Base-by-base conservation (phyloP, 495 filamentous ascomycete genomes). In the Melanomma pulvis-pyrius region DNA sequence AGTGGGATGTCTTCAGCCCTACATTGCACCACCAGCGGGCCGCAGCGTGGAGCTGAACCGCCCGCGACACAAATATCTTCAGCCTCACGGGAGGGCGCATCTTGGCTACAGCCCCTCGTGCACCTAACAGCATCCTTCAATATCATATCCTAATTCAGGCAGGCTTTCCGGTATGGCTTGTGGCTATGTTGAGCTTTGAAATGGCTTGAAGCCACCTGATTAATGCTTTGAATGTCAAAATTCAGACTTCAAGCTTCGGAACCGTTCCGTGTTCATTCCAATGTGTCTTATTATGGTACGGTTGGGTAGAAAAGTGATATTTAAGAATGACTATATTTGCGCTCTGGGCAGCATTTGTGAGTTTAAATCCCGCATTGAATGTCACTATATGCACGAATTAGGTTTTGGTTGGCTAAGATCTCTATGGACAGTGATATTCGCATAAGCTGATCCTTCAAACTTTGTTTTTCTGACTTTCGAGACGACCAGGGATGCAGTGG, bases 21-120 rank as follows among this genome's bases (percentile, higher is more conserved):
- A 59, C 47, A 30, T 50, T 19, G 19, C 22, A 39, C 6, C 29
- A 24, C 36, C 19, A 52, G 34, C 36, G 12, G 59, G 46, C 5
- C 34, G 30, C 30, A 34, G 39, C 39, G 39, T 44, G 9, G 4
- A 58, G 61, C 61, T 65, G 61, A 65, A 65, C 26, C n/a, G 29
- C 15, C 29, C 22, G 6, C 15, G n/a, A 28, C 63, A 54, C 47
- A 66, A 66, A 60, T 66, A 66, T 32, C 21, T 34, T 41, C 46
- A 50, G 62, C 62, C 54, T 51, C 53, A 28, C 25, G 29, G 44
- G 21, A 32, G 22, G 26, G 24, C 4, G 4, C 2, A 24, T 17
- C 29, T 29, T 30, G 51, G 51, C 22, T 26, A 21, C 49, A 24
- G 2, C 41, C 12, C 9, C 26, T 25, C 26, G 46, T 47, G 63